phyloP scores from a whole-genome alignment of 2,329 filamentous ascomycete species.

The Apiospora arundinis region DNA sequence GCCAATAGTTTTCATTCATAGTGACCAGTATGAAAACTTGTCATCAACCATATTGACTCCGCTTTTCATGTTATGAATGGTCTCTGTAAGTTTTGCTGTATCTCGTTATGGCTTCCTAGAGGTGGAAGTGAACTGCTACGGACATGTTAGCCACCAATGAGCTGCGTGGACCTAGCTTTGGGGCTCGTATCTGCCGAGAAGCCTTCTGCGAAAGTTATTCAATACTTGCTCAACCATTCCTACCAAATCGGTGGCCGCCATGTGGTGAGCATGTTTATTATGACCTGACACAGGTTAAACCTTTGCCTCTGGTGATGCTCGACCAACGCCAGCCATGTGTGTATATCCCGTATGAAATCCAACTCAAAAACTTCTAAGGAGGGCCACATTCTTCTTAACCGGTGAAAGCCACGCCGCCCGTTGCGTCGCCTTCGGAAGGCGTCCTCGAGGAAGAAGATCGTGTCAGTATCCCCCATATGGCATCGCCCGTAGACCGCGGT shows the following conservation, averaged over 20 bases:
- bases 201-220: background rate
- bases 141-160: background rate
- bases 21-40: conserved; percentile 27
- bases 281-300: conserved; percentile 6
- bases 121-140: background rate
- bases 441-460: too few species aligned
- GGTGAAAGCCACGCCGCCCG: too few species aligned
- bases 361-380: background rate
- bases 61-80: background rate
- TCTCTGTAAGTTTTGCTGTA: background rate
- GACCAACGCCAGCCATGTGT: too few species aligned
- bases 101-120: background rate
- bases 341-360: too few species aligned
- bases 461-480: too few species aligned
- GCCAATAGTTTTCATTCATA: background rate
- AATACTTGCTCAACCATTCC: too few species aligned
- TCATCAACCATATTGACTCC: conserved; percentile 3
- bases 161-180: background rate
- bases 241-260: background rate
- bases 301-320: background rate
- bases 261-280: background rate
- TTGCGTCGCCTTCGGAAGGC: too few species aligned
- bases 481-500: too few species aligned
- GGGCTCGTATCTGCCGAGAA: background rate
- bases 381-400: too few species aligned